phyloP scores from a whole-genome alignment of 1,284 basidiomycete genomes.

The Phenoliferia sp. region DNA sequence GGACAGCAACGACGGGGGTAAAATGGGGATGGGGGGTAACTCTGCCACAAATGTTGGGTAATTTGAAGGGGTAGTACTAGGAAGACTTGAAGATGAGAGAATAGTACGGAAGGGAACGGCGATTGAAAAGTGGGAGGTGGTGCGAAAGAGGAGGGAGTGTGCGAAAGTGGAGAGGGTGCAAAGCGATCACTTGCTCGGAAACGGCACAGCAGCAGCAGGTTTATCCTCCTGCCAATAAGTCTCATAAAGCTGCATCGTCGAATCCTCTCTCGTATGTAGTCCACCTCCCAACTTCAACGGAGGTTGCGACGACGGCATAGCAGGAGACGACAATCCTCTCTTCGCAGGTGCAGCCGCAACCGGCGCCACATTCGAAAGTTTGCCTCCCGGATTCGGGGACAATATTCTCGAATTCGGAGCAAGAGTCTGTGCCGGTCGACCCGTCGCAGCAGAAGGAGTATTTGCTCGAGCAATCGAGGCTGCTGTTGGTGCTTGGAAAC shows the following conservation, averaged over 20 bases:
- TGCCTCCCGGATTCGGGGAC: not conserved
- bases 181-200: not conserved
- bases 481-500: conserved; percentile 14
- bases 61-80: too few species aligned
- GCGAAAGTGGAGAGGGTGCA: too few species aligned
- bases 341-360: not conserved
- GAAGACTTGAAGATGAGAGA: too few species aligned
- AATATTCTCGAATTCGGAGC: not conserved
- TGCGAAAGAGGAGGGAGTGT: too few species aligned
- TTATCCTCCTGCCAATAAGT: not conserved
- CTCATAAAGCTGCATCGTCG: not conserved
- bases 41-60: too few species aligned
- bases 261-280: not conserved
- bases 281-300: not conserved
- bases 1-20: too few species aligned
- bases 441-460: not conserved
- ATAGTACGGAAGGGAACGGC: too few species aligned
- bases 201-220: not conserved
- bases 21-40: too few species aligned
- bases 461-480: not conserved
- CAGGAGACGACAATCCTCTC: not conserved
- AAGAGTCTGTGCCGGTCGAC: not conserved
- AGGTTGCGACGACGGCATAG: not conserved
- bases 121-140: too few species aligned
- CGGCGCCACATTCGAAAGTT: not conserved